Conservation (phyloP, 306 rosid species). For the Sophora flavescens region DNA sequence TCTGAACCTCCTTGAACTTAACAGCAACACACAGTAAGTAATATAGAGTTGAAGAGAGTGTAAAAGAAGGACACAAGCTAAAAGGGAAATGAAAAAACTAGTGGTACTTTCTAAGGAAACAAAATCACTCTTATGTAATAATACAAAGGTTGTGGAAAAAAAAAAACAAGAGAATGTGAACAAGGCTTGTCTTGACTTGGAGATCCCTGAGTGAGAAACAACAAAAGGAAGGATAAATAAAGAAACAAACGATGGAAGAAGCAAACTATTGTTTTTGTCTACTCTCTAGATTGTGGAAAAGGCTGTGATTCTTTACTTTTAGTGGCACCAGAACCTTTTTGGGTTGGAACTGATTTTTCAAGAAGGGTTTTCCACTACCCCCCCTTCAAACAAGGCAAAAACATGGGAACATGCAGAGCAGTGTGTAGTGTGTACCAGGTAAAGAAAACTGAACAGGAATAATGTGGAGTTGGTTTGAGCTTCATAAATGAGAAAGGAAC, state of each 20-base stretch:
- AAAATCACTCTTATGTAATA: constrained; percentile 17
- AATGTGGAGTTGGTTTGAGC: constrained; percentile 40
- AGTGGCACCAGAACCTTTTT: constrained; percentile 41
- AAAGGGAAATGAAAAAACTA: not conserved
- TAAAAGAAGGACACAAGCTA: constrained; percentile 13
- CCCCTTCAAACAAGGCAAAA: constrained; percentile 35
- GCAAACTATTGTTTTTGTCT: constrained; percentile 54
- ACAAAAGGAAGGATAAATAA: constrained; percentile 49
- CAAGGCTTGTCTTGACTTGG: constrained; percentile 56
- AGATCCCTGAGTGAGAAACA: constrained; percentile 44
- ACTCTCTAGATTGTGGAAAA: constrained; percentile 45
- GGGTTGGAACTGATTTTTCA: constrained; percentile 1
- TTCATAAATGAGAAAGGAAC: constrained; percentile 60
- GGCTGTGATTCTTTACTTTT: constrained; percentile 47
- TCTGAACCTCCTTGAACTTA: constrained; percentile 48
- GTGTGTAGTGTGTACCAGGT: constrained; percentile 4
- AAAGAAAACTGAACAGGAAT: constrained; percentile 35
- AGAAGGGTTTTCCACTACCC: constrained; percentile 21
- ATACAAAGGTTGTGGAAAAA: constrained; percentile 42
- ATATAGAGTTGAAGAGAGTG: not conserved
- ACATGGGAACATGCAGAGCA: constrained; percentile 32
- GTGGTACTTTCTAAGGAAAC: constrained; percentile 34
- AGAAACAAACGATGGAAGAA: constrained; percentile 53
- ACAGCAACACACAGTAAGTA: not conserved
- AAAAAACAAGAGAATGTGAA: constrained; percentile 59